A percentile compares a stretch with the other conserved stretches of the same genome.
Evolutionary conservation across 1,284 basidiomycete genomes (phyloP).

Genomic region (Phellopilus nigrolimitatus): DNA sequence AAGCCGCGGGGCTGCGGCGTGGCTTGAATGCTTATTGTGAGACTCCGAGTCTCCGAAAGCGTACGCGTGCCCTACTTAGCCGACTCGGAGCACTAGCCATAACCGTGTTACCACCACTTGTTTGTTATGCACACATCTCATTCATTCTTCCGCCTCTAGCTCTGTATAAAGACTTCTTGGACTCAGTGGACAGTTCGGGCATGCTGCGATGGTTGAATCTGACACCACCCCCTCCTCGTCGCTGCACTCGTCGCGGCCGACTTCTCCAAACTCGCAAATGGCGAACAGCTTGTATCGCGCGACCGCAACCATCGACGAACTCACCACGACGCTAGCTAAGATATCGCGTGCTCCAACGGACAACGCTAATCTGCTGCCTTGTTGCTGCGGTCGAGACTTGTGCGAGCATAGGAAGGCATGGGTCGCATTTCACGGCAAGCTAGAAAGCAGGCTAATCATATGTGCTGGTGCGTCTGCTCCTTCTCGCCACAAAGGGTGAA

Average conservation of each 20-base stretch:
- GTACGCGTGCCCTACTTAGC: too few relatives aligned
- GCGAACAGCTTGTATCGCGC: conserved; percentile 48
- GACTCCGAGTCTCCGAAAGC: too few relatives aligned
- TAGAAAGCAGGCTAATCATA: conserved; percentile 73
- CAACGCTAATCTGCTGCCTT: conserved; percentile 42
- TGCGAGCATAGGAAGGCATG: conserved; percentile 64
- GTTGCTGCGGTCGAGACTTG: conserved; percentile 63
- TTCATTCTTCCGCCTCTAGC: conserved; percentile 4
- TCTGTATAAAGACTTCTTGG: not conserved
- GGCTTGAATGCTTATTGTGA: too few relatives aligned
- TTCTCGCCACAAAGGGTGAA: not conserved
- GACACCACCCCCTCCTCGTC: not conserved
- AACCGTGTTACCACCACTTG: not conserved
- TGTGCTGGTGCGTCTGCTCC: conserved; percentile 65
- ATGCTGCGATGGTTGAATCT: conserved; percentile 7
- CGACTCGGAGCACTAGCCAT: too few relatives aligned
- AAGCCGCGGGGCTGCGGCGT: too few relatives aligned
- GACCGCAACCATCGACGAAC: conserved; percentile 61
- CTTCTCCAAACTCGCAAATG: conserved; percentile 53
- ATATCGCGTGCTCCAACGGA: conserved; percentile 68
- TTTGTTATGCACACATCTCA: conserved; percentile 4
- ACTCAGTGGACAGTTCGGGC: not conserved
- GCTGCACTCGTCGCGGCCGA: conserved; percentile 25
- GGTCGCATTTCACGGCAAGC: conserved; percentile 57
- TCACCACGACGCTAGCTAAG: conserved; percentile 64